Evolutionary conservation across 352 stramenopile genomes (phyloP).

Genomic region (Globisporangium paddicum): DNA sequence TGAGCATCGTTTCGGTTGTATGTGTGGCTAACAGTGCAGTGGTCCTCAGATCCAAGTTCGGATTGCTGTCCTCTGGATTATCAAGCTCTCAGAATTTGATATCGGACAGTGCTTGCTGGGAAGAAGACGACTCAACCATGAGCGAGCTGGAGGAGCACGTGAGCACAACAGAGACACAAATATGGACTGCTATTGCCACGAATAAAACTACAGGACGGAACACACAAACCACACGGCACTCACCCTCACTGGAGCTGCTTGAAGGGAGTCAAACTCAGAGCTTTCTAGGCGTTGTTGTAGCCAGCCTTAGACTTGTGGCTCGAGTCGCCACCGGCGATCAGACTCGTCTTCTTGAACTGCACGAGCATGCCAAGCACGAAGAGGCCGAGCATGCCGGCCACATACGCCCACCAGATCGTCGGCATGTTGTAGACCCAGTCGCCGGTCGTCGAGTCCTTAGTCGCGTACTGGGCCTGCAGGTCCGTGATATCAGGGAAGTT

Average conservation of each 20-base stretch:
- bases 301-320: not conserved
- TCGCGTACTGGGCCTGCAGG: conserved; percentile 32
- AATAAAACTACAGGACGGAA: no score
- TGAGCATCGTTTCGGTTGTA: no score
- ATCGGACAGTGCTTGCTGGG: no score
- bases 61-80: no score
- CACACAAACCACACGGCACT: not conserved
- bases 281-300: conserved; percentile 3
- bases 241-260: no score
- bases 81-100: no score
- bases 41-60: no score
- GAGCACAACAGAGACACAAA: no score
- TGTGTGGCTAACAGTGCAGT: no score
- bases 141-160: no score
- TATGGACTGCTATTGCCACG: no score
- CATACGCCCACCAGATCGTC: conserved; percentile 52
- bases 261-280: not conserved
- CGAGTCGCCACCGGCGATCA: not conserved
- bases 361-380: conserved; percentile 39
- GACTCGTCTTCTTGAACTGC: conserved; percentile 49
- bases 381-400: conserved; percentile 38
- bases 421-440: conserved; percentile 46
- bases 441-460: conserved; percentile 23
- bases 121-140: no score
- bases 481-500: conserved; percentile 42